Conservation (phyloP, 257 asterid species). For the Solanum etuberosum region DNA sequence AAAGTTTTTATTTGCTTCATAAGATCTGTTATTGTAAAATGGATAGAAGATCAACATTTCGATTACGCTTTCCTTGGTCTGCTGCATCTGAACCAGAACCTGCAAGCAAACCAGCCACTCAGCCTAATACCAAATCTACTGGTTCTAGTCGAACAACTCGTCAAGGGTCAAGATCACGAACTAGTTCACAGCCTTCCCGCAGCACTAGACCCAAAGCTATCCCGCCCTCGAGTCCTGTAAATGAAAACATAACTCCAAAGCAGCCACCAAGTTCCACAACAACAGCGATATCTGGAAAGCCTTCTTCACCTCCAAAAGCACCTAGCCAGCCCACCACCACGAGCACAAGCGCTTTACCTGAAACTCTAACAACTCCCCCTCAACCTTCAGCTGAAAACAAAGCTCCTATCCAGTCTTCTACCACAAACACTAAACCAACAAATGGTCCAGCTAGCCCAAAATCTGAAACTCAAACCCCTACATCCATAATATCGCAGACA, state of each 20-base stretch:
- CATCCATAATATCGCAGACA: no score
- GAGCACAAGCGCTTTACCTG: background rate
- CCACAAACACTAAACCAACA: background rate
- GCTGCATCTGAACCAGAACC: constrained; percentile 6
- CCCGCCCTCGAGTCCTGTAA: background rate
- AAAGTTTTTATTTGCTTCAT: background rate
- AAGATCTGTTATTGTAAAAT: constrained; percentile 7
- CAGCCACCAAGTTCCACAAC: constrained; percentile 2
- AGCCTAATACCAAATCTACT: background rate
- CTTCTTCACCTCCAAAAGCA: background rate
- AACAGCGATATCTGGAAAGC: background rate
- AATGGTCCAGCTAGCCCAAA: background rate
- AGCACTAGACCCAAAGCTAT: background rate
- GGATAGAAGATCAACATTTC: constrained; percentile 38
- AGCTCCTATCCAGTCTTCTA: background rate
- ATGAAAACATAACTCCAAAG: background rate
- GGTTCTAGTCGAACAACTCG: constrained; percentile 1
- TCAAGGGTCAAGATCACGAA: background rate
- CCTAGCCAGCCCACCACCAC: background rate
- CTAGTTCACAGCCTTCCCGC: background rate
- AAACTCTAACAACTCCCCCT: background rate
- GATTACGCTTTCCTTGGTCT: constrained; percentile 39
- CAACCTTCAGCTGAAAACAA: constrained; percentile 1
- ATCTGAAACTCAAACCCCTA: no score
- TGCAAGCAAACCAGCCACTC: constrained; percentile 14